phyloP scores from a whole-genome alignment of 73 alveolate genomes.

The Diophrys sp. region DNA sequence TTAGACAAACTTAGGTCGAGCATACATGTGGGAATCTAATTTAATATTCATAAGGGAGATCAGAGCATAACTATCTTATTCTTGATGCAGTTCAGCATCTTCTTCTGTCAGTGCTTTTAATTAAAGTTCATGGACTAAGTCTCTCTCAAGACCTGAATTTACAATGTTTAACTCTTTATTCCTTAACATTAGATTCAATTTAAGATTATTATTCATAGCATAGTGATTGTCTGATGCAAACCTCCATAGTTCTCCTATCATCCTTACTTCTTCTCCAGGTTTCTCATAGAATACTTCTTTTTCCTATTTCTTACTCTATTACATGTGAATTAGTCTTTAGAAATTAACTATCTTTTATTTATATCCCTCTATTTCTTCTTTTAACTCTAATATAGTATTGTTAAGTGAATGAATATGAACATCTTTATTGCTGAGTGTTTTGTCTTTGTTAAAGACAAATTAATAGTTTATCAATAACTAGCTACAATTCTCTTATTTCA shows the following conservation, averaged over 20 bases:
- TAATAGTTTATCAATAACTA: background rate
- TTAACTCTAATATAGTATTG: background rate
- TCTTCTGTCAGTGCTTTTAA: background rate
- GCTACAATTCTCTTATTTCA: background rate
- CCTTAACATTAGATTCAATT: background rate
- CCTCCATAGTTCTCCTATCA: background rate
- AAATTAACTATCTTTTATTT: background rate
- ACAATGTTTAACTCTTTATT: background rate
- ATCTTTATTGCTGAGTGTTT: background rate
- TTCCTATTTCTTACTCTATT: background rate
- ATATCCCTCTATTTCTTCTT: background rate
- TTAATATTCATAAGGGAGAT: background rate
- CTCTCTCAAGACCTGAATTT: background rate
- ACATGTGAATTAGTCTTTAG: background rate
- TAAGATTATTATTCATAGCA: background rate
- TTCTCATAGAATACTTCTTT: background rate
- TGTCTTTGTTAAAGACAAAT: background rate
- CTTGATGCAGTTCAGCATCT: background rate
- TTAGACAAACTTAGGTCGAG: background rate
- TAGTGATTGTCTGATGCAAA: background rate
- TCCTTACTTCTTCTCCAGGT: conserved; percentile 5
- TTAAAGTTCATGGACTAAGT: background rate
- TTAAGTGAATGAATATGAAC: background rate
- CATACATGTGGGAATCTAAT: background rate
- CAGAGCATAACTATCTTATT: background rate